A percentile compares a stretch with the other conserved stretches of the same genome.
phyloP scores from a whole-genome alignment of 2,329 filamentous ascomycete genomes.

The Penicillium sp. region DNA sequence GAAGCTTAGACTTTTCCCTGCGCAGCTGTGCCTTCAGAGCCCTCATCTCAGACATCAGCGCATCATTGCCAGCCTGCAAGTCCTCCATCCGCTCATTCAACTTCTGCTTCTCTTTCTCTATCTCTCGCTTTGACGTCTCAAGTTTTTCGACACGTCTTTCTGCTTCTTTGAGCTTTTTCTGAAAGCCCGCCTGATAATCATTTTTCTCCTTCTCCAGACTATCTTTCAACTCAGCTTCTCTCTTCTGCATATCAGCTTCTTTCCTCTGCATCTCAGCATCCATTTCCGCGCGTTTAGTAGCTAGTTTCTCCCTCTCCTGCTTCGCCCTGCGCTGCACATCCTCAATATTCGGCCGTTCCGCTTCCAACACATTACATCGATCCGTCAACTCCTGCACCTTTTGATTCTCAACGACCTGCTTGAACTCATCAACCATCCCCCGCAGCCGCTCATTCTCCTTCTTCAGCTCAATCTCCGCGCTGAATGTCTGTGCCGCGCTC shows the following conservation, averaged over 20 bases:
- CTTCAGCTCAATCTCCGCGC: background rate
- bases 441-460: background rate
- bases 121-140: background rate
- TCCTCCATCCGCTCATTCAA: background rate
- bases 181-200: background rate
- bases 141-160: background rate
- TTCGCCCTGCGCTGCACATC: background rate
- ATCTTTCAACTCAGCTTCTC: too few species aligned
- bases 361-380: background rate
- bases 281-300: background rate
- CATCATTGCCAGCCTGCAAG: background rate
- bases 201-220: background rate
- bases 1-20: background rate
- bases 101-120: too few species aligned
- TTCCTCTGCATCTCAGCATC: too few species aligned
- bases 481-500: background rate
- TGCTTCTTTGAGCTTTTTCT: too few species aligned
- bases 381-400: background rate
- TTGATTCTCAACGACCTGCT: background rate
- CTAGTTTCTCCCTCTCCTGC: background rate
- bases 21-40: background rate
- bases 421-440: background rate
- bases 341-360: background rate
- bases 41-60: background rate
- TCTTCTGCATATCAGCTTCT: too few species aligned